Evolutionary conservation across 768 basidiomycete genomes (phyloP).

Genomic region (Mycena galericulata): DNA sequence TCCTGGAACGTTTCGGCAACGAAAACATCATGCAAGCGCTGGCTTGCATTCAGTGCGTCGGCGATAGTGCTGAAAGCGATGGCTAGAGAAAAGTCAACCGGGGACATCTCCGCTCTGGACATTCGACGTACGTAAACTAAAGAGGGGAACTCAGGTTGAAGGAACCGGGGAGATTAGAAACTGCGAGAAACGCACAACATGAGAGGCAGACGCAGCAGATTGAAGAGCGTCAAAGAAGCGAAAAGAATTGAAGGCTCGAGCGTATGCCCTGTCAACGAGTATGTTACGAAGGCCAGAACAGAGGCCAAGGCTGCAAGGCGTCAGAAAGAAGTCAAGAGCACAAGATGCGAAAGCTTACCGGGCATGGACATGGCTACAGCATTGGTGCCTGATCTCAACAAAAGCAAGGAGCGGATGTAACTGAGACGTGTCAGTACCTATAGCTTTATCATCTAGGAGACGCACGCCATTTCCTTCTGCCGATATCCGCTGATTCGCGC

Average conservation of each 20-base stretch:
- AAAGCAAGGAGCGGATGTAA: conserved; percentile 73
- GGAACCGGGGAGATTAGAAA: background rate
- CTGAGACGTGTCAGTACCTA: conserved; percentile 44
- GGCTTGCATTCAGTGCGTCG: conserved; percentile 86
- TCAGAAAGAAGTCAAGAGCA: background rate
- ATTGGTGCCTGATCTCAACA: conserved; percentile 75
- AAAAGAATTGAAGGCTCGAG: conserved; percentile 83
- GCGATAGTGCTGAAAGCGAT: conserved; percentile 81
- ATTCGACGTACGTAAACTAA: conserved; percentile 53
- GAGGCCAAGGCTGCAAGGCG: conserved; percentile 66
- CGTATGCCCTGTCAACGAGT: conserved; percentile 76
- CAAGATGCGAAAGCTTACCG: conserved; percentile 28
- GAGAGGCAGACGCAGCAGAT: conserved; percentile 82
- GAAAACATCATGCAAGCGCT: conserved; percentile 83
- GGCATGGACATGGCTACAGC: conserved; percentile 81
- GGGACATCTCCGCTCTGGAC: background rate
- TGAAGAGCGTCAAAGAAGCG: conserved; percentile 88
- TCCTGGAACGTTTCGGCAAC: conserved; percentile 83
- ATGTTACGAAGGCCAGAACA: conserved; percentile 81
- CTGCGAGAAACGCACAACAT: conserved; percentile 62
- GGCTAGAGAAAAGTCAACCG: conserved; percentile 54
- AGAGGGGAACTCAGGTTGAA: background rate
- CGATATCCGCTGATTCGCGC: conserved; percentile 78
- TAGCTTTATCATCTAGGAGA: background rate
- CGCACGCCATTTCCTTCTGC: conserved; percentile 75